Evolutionary conservation across 2,329 filamentous ascomycete genomes (phyloP), one percentile per base, ranked within the genome.

Genomic region (Annulohypoxylon truncatum): DNA sequence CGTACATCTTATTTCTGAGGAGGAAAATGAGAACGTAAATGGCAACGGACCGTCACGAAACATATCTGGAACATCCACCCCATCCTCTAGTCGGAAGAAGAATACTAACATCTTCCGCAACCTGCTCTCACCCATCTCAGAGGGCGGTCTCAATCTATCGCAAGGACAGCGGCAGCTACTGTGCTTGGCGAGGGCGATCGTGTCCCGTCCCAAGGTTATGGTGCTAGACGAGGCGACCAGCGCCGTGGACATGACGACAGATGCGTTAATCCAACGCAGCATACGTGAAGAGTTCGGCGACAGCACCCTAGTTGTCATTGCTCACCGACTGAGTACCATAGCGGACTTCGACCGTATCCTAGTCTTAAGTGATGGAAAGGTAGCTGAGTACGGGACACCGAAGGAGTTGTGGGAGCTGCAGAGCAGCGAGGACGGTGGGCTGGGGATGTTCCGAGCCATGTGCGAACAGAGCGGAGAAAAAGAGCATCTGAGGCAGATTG

Each of bases 171-270:
- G 91, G 2, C 91, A 94, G 77, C 88, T 93, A 0, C 85, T 94
- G 35, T 93, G 90, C 73, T 86, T 93, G 3, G 91, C 91, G 0
- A 89, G 89, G 53, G 91, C 89, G 53, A 92, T 93, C 70, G 88
- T 93, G 22, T 84, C 87, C 0, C 85, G 89, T 0, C 91, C 92
- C 2, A 90, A 91, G 74, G 88, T 95, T 71, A 91, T 95, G 86
- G 88, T 94, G 1, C 84, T 94, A 1, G 92, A 95, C 75, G 92
- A 94, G 79, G 92, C 92, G 0, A 95, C 92, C 0, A 90, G 87
- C 2, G 91, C 92, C 0, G 91, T 94, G 2, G 92, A 94, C 76
- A 92, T 93, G 89, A 82, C 85, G 40, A 94, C 92, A 0, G 92
- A 94, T 75, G 81, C 84, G 0, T 83, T 92, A 24, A 94, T 94